Base-by-base conservation (phyloP, 371 early-diverging fungal species). In the Batkoa obscura region DNA sequence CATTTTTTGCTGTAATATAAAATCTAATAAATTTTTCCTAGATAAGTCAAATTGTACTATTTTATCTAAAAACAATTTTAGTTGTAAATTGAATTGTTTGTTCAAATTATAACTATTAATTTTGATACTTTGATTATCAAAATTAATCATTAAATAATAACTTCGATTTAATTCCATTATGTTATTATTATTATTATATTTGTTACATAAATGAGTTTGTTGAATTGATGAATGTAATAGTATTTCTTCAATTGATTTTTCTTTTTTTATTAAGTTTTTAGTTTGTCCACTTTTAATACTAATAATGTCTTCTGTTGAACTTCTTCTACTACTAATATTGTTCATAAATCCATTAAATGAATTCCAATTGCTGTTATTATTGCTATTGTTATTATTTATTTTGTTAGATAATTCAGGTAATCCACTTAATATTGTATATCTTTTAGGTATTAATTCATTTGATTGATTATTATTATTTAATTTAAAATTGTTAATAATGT, bases 51-150 rank as follows among this genome's bases (percentile, higher is more conserved):
- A 71, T 37, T 59, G 59, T 37, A 71, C 63, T 9, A 69, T 62
- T 33, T 60, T 63, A 43, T 68, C 62, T 13, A 69, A 50, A 8
- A 68, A 62, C 1, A 69, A 62, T 43, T 78, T 74, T n/a, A 83
- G 50, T 39, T 72, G 71, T 0, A 83, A 81, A 4, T 65, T 60
- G 45, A 78, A 64, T 0, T 59, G 33, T 9, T 73, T 70, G 3
- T 76, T 67, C 70, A 80, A 80, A 60, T 86, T 88, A 64, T 84
- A 84, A 0, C 83, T 75, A 47, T 73, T 83, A 0, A 72, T 63
- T 2, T 72, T 70, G 3, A 84, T 60, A 3, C 62, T 58, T 36
- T 62, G 67, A 3, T 71, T 68, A 43, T 78, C 73, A 33, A 82
- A 64, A 0, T 66, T 60, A 50, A 83, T 71, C 1, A 79, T 49